phyloP scores from a whole-genome alignment of 805 yeast genomes.

The Yarrowia alimentaria region DNA sequence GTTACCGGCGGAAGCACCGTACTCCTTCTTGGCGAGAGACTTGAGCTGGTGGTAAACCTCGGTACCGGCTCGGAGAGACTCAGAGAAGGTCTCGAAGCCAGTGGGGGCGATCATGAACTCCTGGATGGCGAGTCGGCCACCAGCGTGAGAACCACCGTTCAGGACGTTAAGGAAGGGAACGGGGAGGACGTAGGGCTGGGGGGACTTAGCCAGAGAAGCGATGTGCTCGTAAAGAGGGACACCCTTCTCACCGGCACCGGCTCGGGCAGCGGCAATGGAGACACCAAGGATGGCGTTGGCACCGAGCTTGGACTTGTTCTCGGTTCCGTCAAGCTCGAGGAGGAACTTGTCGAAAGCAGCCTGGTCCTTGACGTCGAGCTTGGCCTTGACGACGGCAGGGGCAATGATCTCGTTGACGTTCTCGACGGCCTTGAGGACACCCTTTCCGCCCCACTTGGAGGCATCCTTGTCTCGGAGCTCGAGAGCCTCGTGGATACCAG shows the following conservation, averaged over 20 bases:
- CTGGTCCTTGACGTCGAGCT: slow-evolving; percentile 85
- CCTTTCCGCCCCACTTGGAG: slow-evolving; percentile 97
- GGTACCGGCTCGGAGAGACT: slow-evolving; percentile 94
- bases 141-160: slow-evolving; percentile 99
- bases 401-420: slow-evolving; percentile 94
- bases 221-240: slow-evolving; percentile 93
- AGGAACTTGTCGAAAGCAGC: slow-evolving; percentile 82
- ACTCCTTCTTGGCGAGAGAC: slow-evolving; percentile 85
- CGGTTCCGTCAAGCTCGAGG: slow-evolving; percentile 87
- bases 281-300: slow-evolving; percentile 99
- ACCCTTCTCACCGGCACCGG: slow-evolving; percentile 94
- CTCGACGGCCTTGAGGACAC: slow-evolving; percentile 94
- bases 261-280: slow-evolving; percentile 94
- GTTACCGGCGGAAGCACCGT: slow-evolving; percentile 98
- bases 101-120: slow-evolving; percentile 99
- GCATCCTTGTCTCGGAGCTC: slow-evolving; percentile 98
- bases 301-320: slow-evolving; percentile 96
- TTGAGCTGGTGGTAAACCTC: slow-evolving; percentile 98
- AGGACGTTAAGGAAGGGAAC: slow-evolving; percentile 98
- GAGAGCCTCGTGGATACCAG: slow-evolving; percentile 97
- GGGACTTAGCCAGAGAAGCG: slow-evolving; percentile 73
- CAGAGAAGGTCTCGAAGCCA: slow-evolving; percentile 85
- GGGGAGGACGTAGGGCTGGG: slow-evolving; percentile 87
- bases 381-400: slow-evolving; percentile 82
- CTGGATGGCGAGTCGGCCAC: slow-evolving; percentile 98